Percentiles rank a stretch among this genome's conserved stretches.
phyloP scores from a whole-genome alignment of 140 eudicot species.

The Anethum foeniculum region DNA sequence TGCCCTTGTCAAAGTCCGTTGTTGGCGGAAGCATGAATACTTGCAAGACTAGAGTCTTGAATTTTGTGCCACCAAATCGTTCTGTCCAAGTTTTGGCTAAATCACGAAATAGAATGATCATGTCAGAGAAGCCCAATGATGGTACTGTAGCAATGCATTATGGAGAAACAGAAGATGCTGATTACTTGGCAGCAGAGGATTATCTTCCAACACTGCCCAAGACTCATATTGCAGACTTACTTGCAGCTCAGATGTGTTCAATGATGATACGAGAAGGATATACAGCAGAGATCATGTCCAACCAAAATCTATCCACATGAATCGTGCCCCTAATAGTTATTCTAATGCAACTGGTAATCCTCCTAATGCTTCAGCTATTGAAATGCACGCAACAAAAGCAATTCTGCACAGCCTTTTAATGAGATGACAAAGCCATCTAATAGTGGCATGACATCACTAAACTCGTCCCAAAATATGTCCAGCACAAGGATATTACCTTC shows the following conservation, averaged over 20 bases:
- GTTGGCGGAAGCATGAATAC: constrained; percentile 75
- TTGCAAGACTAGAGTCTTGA: constrained; percentile 70
- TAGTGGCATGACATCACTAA: constrained; percentile 26
- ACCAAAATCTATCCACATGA: constrained; percentile 47
- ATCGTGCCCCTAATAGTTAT: constrained; percentile 34
- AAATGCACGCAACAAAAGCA: constrained; percentile 47
- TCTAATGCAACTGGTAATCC: constrained; percentile 36
- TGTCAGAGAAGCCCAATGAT: constrained; percentile 30
- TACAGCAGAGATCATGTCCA: constrained; percentile 56
- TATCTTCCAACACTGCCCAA: constrained; percentile 81
- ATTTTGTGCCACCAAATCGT: constrained; percentile 53
- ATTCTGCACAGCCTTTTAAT: constrained; percentile 38
- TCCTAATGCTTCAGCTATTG: constrained; percentile 26
- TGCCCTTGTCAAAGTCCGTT: constrained; percentile 76
- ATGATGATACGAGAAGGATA: constrained; percentile 79
- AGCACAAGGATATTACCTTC: constrained; percentile 66
- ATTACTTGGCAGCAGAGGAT: constrained; percentile 69
- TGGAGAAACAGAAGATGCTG: constrained; percentile 72
- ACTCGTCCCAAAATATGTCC: constrained; percentile 35
- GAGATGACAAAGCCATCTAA: constrained; percentile 48
- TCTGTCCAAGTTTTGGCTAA: constrained; percentile 53
- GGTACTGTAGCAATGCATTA: constrained; percentile 82
- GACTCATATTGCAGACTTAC: constrained; percentile 84
- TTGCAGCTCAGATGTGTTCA: constrained; percentile 66
- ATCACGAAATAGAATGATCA: constrained; percentile 48